These are phyloP conservation scores for Hortaea sp. DNA, from an alignment of 2,329 filamentous ascomycete genomes.

Conservation along the genomic window DNA sequence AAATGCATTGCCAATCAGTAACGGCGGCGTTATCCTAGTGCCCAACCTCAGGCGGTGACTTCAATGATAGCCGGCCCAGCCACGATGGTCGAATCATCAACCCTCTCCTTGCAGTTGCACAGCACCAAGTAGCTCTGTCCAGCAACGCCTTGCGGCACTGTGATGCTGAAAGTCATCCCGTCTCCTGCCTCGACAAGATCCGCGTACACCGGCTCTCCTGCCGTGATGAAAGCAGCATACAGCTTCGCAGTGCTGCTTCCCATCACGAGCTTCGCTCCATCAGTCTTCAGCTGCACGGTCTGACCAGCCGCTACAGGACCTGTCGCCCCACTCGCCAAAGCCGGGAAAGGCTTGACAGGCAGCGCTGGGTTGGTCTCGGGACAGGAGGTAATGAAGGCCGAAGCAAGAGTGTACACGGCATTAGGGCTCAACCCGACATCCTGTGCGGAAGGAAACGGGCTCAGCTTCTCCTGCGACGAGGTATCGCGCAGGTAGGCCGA, in stretches of 20 bases:
- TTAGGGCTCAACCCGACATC: slow-evolving; percentile 50
- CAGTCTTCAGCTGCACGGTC: slow-evolving; percentile 7
- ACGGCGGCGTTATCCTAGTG: not conserved
- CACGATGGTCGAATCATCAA: slow-evolving; percentile 11
- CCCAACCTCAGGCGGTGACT: not conserved
- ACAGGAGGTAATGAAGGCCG: slow-evolving; percentile 48
- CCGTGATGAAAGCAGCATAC: slow-evolving; percentile 13
- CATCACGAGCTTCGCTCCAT: slow-evolving; percentile 6
- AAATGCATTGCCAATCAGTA: no score
- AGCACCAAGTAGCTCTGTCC: slow-evolving; percentile 16
- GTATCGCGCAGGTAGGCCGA: slow-evolving; percentile 43
- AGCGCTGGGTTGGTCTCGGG: slow-evolving; percentile 45
- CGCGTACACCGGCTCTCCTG: slow-evolving; percentile 9
- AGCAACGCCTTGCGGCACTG: slow-evolving; percentile 11
- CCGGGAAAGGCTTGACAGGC: slow-evolving; percentile 42
- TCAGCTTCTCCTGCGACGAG: slow-evolving; percentile 18
- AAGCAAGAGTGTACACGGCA: slow-evolving; percentile 48
- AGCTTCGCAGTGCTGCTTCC: slow-evolving; percentile 5
- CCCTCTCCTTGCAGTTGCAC: slow-evolving; percentile 10
- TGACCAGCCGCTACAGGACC: slow-evolving; percentile 8
- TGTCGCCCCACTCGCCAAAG: slow-evolving; percentile 5
- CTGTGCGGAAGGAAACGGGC: slow-evolving; percentile 50
- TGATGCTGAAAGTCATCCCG: slow-evolving; percentile 9
- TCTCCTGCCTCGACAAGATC: slow-evolving; percentile 6
- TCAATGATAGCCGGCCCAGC: slow-evolving; percentile 15